Conservation (phyloP, 1,284 basidiomycete species). For the Ganoderma lucidum region DNA sequence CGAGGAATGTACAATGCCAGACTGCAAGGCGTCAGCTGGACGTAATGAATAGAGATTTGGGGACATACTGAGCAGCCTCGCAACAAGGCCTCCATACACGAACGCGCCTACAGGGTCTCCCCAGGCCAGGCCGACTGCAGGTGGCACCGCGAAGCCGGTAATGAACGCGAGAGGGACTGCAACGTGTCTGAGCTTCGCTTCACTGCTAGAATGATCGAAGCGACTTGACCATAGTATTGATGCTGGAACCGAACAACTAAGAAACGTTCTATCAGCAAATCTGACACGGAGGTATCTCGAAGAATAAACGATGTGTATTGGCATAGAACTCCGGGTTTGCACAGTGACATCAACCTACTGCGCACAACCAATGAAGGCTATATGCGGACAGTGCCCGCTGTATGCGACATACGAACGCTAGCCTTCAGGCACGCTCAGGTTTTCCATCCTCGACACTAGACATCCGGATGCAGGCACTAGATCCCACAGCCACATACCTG, state of each 20-base stretch:
- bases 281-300: background rate
- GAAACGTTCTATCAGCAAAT: background rate
- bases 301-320: background rate
- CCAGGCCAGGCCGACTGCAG: slow-evolving; percentile 62
- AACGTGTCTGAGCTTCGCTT: slow-evolving; percentile 5
- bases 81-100: slow-evolving; percentile 74
- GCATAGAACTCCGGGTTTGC: background rate
- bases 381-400: background rate
- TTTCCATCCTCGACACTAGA: background rate
- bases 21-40: slow-evolving; percentile 45
- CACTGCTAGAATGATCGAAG: background rate
- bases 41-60: background rate
- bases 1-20: slow-evolving; percentile 84
- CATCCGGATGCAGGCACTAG: background rate
- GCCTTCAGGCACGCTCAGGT: background rate
- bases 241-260: slow-evolving; percentile 83
- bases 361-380: background rate
- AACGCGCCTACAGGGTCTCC: slow-evolving; percentile 68
- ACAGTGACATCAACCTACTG: background rate
- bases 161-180: slow-evolving; percentile 67
- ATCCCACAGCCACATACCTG: slow-evolving; percentile 51
- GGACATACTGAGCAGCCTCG: slow-evolving; percentile 63
- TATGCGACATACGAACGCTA: background rate
- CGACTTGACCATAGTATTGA: slow-evolving; percentile 63
- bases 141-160: slow-evolving; percentile 66